These are phyloP conservation scores for Talaromyces rugulosus DNA, from an alignment of 2,329 filamentous ascomycete genomes.

Conservation along the genomic window DNA sequence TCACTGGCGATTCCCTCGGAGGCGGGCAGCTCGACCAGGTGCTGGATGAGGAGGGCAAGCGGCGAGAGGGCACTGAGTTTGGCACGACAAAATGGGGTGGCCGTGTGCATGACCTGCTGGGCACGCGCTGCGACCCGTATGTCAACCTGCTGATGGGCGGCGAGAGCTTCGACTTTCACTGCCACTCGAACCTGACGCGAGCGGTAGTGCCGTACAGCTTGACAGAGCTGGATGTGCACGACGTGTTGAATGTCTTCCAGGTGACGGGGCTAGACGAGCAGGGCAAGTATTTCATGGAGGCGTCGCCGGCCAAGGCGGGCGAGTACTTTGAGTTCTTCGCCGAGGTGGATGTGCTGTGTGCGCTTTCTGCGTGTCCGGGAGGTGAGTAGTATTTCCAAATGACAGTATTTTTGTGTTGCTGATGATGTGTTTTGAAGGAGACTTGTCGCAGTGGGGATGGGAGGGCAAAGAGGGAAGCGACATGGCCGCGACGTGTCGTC, in stretches of 20 bases:
- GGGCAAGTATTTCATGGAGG: constrained; percentile 70
- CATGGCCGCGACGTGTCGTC: constrained; percentile 66
- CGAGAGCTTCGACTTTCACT: constrained; percentile 74
- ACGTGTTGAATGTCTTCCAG: constrained; percentile 83
- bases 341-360: constrained; percentile 69
- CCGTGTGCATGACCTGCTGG: constrained; percentile 71
- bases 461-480: constrained; percentile 51
- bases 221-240: constrained; percentile 71
- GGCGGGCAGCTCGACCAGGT: constrained; percentile 34
- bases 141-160: constrained; percentile 69
- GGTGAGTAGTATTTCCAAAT: constrained; percentile 31
- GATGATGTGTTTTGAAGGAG: constrained; percentile 41
- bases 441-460: constrained; percentile 79
- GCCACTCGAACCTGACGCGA: constrained; percentile 74
- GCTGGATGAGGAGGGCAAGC: constrained; percentile 31
- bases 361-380: constrained; percentile 68
- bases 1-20: constrained; percentile 62
- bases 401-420: neutral
- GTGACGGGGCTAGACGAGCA: constrained; percentile 70
- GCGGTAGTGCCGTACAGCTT: constrained; percentile 67
- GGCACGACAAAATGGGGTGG: constrained; percentile 53
- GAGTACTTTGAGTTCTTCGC: constrained; percentile 72
- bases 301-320: constrained; percentile 43
- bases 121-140: constrained; percentile 81
- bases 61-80: constrained; percentile 39